These are phyloP conservation scores for Grosmannia serpens DNA, from an alignment of 2,329 filamentous ascomycete genomes.

Conservation along the genomic window DNA sequence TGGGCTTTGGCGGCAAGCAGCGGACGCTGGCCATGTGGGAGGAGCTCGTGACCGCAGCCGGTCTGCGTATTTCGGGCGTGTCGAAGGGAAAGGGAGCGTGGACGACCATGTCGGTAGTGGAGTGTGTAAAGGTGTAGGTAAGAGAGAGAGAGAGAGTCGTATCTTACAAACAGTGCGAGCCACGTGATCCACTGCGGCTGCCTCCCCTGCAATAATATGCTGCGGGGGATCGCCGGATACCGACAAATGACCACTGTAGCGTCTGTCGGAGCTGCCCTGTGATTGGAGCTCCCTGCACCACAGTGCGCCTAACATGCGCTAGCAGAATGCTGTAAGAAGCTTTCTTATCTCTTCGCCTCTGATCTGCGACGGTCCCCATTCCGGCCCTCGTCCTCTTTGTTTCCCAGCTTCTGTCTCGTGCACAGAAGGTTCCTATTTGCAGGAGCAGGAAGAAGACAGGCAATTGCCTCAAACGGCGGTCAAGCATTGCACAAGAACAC, in stretches of 20 bases:
- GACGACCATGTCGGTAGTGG: constrained; percentile 11
- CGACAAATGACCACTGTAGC: neutral
- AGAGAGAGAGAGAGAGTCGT: neutral
- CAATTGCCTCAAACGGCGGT: neutral
- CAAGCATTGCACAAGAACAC: neutral
- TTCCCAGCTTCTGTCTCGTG: no score
- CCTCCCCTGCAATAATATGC: neutral
- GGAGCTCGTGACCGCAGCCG: constrained; percentile 8
- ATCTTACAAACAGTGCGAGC: neutral
- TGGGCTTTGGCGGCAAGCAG: constrained; percentile 15
- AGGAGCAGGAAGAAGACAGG: neutral
- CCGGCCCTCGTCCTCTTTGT: neutral
- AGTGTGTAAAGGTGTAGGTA: constrained; percentile 11
- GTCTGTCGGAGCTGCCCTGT: neutral
- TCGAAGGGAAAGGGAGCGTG: constrained; percentile 6
- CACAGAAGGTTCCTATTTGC: neutral
- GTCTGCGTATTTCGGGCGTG: constrained; percentile 11
- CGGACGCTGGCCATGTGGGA: constrained; percentile 12
- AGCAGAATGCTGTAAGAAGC: neutral
- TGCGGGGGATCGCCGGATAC: neutral
- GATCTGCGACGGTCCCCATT: neutral
- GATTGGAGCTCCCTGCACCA: neutral
- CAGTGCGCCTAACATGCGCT: neutral
- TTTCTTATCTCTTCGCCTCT: neutral
- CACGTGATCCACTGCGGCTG: neutral